Percentiles rank a stretch among this genome's conserved stretches.
Conservation (phyloP, 2,329 filamentous ascomycete species). For the Neurospora sp. region DNA sequence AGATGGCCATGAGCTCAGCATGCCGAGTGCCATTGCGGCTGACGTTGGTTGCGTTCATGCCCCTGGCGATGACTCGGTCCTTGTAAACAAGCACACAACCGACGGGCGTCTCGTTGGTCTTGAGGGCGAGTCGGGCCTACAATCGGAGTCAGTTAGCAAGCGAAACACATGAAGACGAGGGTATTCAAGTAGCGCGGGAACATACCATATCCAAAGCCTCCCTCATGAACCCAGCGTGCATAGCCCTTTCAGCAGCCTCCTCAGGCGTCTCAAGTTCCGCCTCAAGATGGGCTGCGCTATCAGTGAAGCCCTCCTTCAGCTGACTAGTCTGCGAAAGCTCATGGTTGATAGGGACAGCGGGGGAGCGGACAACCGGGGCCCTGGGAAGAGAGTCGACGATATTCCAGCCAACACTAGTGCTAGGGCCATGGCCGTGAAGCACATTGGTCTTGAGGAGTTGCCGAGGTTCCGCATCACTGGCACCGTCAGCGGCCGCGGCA, state of each 20-base stretch:
- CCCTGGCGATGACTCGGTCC: slow-evolving; percentile 68
- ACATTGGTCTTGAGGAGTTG: background rate
- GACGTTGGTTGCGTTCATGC: slow-evolving; percentile 95
- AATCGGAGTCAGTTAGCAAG: background rate
- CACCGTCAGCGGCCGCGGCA: background rate
- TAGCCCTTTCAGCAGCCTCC: slow-evolving; percentile 26
- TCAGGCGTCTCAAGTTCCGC: slow-evolving; percentile 14
- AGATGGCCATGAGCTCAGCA: slow-evolving; percentile 86
- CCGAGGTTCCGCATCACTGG: background rate
- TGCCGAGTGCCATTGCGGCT: slow-evolving; percentile 87
- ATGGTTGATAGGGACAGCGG: slow-evolving; percentile 10
- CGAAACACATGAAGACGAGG: background rate
- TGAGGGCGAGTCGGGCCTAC: slow-evolving; percentile 75
- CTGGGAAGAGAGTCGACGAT: background rate
- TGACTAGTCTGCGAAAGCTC: slow-evolving; percentile 15
- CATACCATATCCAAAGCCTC: slow-evolving; percentile 78
- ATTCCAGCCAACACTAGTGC: background rate
- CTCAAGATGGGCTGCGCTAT: background rate
- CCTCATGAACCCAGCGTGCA: slow-evolving; percentile 60
- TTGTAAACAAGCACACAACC: slow-evolving; percentile 87
- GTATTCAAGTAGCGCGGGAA: slow-evolving; percentile 4
- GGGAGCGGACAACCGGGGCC: slow-evolving; percentile 7
- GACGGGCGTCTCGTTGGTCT: slow-evolving; percentile 85
- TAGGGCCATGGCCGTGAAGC: background rate
- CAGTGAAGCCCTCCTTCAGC: slow-evolving; percentile 10